These are phyloP conservation scores for Mentha longifolia DNA, from an alignment of 257 asterid species.

Conservation along the genomic window DNA sequence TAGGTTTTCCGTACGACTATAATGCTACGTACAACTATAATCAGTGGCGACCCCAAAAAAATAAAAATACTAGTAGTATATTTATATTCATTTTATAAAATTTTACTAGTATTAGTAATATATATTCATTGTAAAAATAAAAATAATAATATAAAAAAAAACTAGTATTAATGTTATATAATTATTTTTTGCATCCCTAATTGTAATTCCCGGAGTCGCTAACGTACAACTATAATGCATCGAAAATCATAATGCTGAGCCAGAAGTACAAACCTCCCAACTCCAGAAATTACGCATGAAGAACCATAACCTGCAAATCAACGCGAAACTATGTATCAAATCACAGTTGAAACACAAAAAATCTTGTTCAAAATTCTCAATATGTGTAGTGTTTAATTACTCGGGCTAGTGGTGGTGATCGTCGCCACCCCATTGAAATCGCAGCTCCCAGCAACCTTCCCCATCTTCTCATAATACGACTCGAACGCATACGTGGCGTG, in stretches of 20 bases:
- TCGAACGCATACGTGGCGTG: slow-evolving; percentile 82
- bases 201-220: too few species aligned
- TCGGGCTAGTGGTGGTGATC: slow-evolving; percentile 69
- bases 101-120: too few species aligned
- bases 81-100: too few species aligned
- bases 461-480: slow-evolving; percentile 61
- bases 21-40: not conserved
- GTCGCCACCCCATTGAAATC: slow-evolving; percentile 85
- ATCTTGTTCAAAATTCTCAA: not conserved
- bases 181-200: too few species aligned
- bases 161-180: too few species aligned
- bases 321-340: not conserved
- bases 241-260: too few species aligned
- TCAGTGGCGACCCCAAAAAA: too few species aligned
- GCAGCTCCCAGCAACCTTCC: slow-evolving; percentile 61
- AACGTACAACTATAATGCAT: not conserved
- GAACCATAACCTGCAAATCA: slow-evolving; percentile 71
- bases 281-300: slow-evolving; percentile 58
- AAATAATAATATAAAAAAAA: too few species aligned
- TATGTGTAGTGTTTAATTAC: slow-evolving; percentile 30
- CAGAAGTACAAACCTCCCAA: slow-evolving; percentile 51
- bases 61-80: too few species aligned
- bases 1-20: too few species aligned
- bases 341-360: not conserved
- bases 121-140: too few species aligned